phyloP scores from a whole-genome alignment of 768 basidiomycete genomes.

The Gelatoporia subvermispora region DNA sequence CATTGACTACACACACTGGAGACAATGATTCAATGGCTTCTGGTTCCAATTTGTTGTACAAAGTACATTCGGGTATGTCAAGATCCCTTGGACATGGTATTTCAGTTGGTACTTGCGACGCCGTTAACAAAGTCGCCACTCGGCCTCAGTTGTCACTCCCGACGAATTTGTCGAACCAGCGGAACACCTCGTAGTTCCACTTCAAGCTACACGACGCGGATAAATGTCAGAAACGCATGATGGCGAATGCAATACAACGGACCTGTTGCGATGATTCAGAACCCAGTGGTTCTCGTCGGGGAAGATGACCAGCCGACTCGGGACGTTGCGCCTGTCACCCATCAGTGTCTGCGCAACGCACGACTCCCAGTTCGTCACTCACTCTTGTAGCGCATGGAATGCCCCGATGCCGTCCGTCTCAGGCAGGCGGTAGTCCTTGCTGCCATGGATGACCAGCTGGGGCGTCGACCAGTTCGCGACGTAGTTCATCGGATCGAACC shows the following conservation, averaged over 20 bases:
- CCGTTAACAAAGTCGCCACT: too few species aligned
- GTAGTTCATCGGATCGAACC: conserved; percentile 76
- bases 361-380: conserved; percentile 25
- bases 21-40: too few species aligned
- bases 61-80: too few species aligned
- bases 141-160: conserved; percentile 27
- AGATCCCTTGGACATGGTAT: too few species aligned
- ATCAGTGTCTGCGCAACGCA: not conserved
- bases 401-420: conserved; percentile 81
- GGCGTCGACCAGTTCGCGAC: conserved; percentile 86
- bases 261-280: conserved; percentile 73
- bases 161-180: conserved; percentile 77
- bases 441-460: conserved; percentile 78
- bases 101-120: too few species aligned
- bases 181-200: conserved; percentile 94
- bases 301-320: conserved; percentile 77
- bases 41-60: too few species aligned
- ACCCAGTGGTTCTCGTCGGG: conserved; percentile 95
- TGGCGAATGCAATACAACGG: conserved; percentile 6
- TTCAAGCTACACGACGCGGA: conserved; percentile 51
- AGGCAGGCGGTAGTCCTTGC: conserved; percentile 84
- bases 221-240: not conserved
- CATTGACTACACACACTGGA: too few species aligned
- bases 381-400: conserved; percentile 86
- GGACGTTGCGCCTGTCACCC: conserved; percentile 56